phyloP scores from a whole-genome alignment of 805 yeast genomes.

The Cephaloascus fragrans region DNA sequence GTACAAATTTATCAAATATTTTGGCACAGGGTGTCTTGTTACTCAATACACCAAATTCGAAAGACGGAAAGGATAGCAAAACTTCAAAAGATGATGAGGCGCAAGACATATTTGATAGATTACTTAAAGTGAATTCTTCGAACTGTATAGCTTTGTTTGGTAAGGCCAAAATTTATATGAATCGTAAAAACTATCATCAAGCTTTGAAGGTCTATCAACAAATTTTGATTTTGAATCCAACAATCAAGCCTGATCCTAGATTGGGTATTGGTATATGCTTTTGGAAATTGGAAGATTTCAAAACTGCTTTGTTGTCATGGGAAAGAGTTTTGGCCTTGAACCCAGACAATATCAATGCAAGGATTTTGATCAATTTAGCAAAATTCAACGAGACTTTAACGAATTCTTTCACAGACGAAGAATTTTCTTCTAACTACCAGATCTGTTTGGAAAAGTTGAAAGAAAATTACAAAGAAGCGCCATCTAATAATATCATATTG shows the following conservation, averaged over 20 bases:
- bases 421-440: conserved; percentile 51
- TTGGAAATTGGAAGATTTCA: conserved; percentile 76
- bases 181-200: conserved; percentile 58
- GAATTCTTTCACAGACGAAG: conserved; percentile 45
- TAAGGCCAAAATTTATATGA: conserved; percentile 72
- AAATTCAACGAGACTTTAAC: conserved; percentile 56
- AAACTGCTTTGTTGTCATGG: conserved; percentile 79
- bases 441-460: conserved; percentile 44
- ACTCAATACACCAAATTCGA: conserved; percentile 45
- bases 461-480: conserved; percentile 26
- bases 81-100: no score
- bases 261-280: conserved; percentile 91
- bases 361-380: conserved; percentile 56
- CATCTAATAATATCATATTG: conserved; percentile 51
- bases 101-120: conserved; percentile 53
- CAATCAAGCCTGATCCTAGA: conserved; percentile 83
- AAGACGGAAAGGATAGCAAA: no score
- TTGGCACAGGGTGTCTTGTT: conserved; percentile 62
- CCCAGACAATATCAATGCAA: conserved; percentile 44
- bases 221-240: conserved; percentile 65
- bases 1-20: conserved; percentile 27
- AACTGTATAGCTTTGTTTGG: conserved; percentile 75
- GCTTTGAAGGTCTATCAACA: conserved; percentile 82
- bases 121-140: conserved; percentile 42
- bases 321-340: conserved; percentile 62